Conservation (phyloP, 2,329 filamentous ascomycete species). For the Cadophora malorum region DNA sequence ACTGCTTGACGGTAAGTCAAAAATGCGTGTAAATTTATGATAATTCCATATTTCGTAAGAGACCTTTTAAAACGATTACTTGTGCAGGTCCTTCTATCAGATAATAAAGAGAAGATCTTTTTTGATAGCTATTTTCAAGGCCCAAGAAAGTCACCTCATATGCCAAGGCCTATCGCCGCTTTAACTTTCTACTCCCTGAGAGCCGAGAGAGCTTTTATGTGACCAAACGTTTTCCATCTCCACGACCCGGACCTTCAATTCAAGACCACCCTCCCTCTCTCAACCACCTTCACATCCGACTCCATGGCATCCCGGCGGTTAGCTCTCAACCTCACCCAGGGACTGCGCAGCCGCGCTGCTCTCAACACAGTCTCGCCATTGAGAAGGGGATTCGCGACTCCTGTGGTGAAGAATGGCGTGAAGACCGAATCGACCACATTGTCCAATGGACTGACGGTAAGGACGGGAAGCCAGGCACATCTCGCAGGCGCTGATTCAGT, state of each 20-base stretch:
- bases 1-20: neutral
- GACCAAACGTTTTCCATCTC: conserved; percentile 33
- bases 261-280: conserved; percentile 30
- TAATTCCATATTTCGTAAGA: neutral
- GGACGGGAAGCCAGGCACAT: conserved; percentile 17
- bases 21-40: neutral
- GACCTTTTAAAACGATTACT: neutral
- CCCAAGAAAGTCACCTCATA: conserved; percentile 4
- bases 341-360: conserved; percentile 86
- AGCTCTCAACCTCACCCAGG: conserved; percentile 91
- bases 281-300: conserved; percentile 38
- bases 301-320: conserved; percentile 95
- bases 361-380: conserved; percentile 78
- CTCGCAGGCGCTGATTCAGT: conserved; percentile 43
- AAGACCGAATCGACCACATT: conserved; percentile 97
- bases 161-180: conserved; percentile 5
- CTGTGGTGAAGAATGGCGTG: conserved; percentile 69
- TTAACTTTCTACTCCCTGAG: neutral
- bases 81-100: neutral
- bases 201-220: conserved; percentile 25
- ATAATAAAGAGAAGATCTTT: neutral
- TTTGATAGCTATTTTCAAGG: neutral
- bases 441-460: conserved; percentile 95
- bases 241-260: conserved; percentile 34
- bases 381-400: conserved; percentile 89